Evolutionary conservation across 2,329 filamentous ascomycete genomes (phyloP).

Genomic region (Xylariaceae sp.): DNA sequence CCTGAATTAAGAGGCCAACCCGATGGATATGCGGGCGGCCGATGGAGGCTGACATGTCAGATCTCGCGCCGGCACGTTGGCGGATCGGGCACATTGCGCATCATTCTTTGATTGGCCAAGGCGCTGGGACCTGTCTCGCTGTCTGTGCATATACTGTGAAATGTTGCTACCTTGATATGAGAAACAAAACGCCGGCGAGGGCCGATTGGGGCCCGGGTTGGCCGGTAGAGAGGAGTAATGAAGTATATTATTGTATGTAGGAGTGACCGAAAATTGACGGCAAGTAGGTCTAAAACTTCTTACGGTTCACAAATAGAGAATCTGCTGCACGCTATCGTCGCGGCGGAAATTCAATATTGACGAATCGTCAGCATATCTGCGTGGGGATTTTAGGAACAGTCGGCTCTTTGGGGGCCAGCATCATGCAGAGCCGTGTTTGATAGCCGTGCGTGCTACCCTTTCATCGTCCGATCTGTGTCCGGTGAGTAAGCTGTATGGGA

Average conservation of each 20-base stretch:
- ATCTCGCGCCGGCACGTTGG: slow-evolving; percentile 30
- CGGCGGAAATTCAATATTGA: slow-evolving; percentile 11
- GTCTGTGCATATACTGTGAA: neutral
- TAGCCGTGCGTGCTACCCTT: slow-evolving; percentile 23
- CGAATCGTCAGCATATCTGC: slow-evolving; percentile 3
- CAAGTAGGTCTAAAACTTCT: slow-evolving; percentile 7
- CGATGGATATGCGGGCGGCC: slow-evolving; percentile 31
- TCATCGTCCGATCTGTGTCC: slow-evolving; percentile 26
- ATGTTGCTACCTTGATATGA: neutral
- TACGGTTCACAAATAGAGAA: neutral
- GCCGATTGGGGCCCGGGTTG: slow-evolving; percentile 4
- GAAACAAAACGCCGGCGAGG: neutral
- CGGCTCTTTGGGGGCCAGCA: slow-evolving; percentile 18
- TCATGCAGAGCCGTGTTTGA: slow-evolving; percentile 25
- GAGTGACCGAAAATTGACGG: too few species aligned
- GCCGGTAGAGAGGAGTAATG: slow-evolving; percentile 2
- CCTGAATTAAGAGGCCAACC: slow-evolving; percentile 19
- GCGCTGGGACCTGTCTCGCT: too few species aligned
- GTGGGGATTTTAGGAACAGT: neutral
- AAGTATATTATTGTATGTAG: too few species aligned
- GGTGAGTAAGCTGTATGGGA: slow-evolving; percentile 15
- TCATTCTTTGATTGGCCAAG: slow-evolving; percentile 13
- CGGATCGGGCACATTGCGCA: slow-evolving; percentile 20
- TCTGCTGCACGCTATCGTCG: neutral
- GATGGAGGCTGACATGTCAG: slow-evolving; percentile 37